Conservation (phyloP, 2,329 filamentous ascomycete species). For the Coniochaeta sp. region DNA sequence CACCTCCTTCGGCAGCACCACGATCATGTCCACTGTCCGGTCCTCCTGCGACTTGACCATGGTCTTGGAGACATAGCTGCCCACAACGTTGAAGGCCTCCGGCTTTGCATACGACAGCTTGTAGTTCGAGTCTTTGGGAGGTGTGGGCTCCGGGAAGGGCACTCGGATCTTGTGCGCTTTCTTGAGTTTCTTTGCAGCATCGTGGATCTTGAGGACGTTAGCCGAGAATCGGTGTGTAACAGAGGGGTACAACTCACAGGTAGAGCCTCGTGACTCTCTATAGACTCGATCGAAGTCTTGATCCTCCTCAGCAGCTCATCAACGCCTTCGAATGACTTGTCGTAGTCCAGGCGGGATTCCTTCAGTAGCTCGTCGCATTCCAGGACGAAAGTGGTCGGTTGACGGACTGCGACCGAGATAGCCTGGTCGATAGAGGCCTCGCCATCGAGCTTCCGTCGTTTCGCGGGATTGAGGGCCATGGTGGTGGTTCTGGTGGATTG, state of each 20-base stretch:
- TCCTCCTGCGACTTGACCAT: slow-evolving; percentile 56
- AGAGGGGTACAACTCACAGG: slow-evolving; percentile 32
- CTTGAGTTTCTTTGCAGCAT: slow-evolving; percentile 62
- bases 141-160: slow-evolving; percentile 78
- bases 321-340: slow-evolving; percentile 37
- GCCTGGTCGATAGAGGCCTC: slow-evolving; percentile 17
- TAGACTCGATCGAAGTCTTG: slow-evolving; percentile 45
- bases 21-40: slow-evolving; percentile 70
- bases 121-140: slow-evolving; percentile 69
- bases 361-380: slow-evolving; percentile 54
- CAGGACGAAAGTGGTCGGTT: slow-evolving; percentile 47
- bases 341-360: slow-evolving; percentile 46
- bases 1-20: slow-evolving; percentile 72
- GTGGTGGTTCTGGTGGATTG: slow-evolving; percentile 3
- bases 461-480: slow-evolving; percentile 25
- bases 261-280: slow-evolving; percentile 39
- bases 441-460: slow-evolving; percentile 22
- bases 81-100: slow-evolving; percentile 74
- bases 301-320: slow-evolving; percentile 43
- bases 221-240: not conserved
- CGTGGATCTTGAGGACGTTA: slow-evolving; percentile 47
- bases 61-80: slow-evolving; percentile 75
- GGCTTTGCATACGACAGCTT: slow-evolving; percentile 75
- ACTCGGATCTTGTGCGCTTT: slow-evolving; percentile 63
- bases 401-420: slow-evolving; percentile 21